Evolutionary conservation across 306 rosid species (phyloP).

Genomic region (Corylus americana): DNA sequence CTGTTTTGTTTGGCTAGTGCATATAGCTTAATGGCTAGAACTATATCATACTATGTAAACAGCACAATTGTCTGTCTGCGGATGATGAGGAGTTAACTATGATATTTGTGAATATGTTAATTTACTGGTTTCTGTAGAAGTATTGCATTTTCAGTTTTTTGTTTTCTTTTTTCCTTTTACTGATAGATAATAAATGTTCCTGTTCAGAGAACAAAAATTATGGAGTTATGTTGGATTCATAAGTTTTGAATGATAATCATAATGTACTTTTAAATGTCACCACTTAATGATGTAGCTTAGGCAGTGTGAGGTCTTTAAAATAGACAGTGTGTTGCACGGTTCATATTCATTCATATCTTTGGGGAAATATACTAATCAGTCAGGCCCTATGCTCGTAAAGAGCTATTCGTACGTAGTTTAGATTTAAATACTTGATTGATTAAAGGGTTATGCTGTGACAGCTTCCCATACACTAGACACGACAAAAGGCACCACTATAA

Average conservation of each 20-base stretch:
- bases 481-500: not conserved
- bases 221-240: not conserved
- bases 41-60: not conserved
- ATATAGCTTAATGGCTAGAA: not conserved
- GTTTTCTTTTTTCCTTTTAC: not conserved
- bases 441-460: not conserved
- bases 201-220: not conserved
- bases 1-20: not conserved
- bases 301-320: not conserved
- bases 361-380: not conserved
- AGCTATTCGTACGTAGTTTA: not conserved
- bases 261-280: not conserved
- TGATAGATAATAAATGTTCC: not conserved
- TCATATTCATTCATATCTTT: not conserved
- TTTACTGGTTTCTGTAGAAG: not conserved
- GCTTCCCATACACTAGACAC: not conserved
- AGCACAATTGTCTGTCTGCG: not conserved
- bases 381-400: not conserved
- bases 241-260: not conserved
- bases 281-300: not conserved
- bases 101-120: not conserved
- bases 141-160: not conserved
- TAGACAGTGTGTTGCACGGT: not conserved
- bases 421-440: not conserved
- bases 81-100: not conserved